Base-by-base conservation (phyloP, 305 asterid species). In the Solanum hybrid region DNA sequence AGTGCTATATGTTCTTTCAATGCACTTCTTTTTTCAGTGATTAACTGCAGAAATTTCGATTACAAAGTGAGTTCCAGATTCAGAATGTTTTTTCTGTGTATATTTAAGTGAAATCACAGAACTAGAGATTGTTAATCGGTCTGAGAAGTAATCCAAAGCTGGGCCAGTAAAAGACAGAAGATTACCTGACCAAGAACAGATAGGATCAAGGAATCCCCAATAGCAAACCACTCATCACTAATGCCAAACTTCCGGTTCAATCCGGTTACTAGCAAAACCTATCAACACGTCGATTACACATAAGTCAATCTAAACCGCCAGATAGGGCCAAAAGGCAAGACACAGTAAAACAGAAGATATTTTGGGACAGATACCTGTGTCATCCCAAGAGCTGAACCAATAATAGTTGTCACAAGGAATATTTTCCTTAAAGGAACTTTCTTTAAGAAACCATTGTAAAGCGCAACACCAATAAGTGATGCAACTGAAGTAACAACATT, bases 181-280 rank as follows among this genome's bases (percentile, higher is more conserved):
- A 64, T 56, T 93, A 97, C 99, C 97, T 96, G 98, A 76, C 98
- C 93, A 27, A 97, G 98, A 90, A 97, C 99, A 42, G 99, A 95
- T 89, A 97, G 86, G 84, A 95, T 93, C 94, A 97, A 93, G 4
- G 98, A 95, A 94, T 97, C 99, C 27, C 99, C 99, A 87, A 96
- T 94, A 4, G 99, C 93, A 87, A 97, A 97, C 99, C 99, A 96
- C 95, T 95, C 98, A 45, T 97, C 98, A 37, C 97, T 96, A 89
- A 97, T 91, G 84, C 98, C 98, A 66, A 97, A 87, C 90, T 94
- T 93, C 89, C 95, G 95, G 92, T 95, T 97, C 91, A 95, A 86
- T 87, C 99, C 99, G 32, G 98, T 95, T 32, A 97, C 99, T 17
- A 97, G 98, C 89, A 97, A 89, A 76, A 96, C 96, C 99, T 97